Conservation (phyloP, 202 grass and related monocot species). For the Hordeum pubiflorum region DNA sequence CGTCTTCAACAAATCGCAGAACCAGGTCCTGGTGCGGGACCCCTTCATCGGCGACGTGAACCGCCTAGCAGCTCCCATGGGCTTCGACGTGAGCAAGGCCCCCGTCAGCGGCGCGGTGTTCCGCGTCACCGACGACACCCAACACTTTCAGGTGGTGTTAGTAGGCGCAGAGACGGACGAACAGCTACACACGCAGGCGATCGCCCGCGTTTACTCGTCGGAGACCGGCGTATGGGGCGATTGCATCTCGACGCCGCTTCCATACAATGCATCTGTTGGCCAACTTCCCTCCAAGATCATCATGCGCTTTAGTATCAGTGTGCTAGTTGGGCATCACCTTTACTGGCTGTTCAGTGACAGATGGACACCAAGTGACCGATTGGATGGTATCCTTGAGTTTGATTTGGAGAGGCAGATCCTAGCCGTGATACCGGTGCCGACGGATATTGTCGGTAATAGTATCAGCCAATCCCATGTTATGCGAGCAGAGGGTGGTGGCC, state of each 20-base stretch:
- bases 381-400: background rate
- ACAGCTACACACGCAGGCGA: too few relatives aligned
- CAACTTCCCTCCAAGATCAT: background rate
- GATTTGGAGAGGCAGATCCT: background rate
- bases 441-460: background rate
- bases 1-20: too few relatives aligned
- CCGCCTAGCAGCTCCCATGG: too few relatives aligned
- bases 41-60: too few relatives aligned
- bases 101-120: too few relatives aligned
- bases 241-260: background rate
- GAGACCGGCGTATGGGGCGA: background rate
- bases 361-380: too few relatives aligned
- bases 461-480: background rate
- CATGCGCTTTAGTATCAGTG: background rate
- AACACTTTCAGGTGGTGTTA: too few relatives aligned
- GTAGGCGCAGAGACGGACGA: too few relatives aligned
- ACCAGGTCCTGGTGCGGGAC: too few relatives aligned
- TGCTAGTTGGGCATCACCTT: background rate
- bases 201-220: background rate
- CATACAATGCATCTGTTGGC: background rate
- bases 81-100: too few relatives aligned
- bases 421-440: background rate
- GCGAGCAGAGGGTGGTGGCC: background rate
- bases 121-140: too few relatives aligned
- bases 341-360: background rate